Evolutionary conservation across 306 rosid species (phyloP).

Genomic region (Vachellia collinsii): DNA sequence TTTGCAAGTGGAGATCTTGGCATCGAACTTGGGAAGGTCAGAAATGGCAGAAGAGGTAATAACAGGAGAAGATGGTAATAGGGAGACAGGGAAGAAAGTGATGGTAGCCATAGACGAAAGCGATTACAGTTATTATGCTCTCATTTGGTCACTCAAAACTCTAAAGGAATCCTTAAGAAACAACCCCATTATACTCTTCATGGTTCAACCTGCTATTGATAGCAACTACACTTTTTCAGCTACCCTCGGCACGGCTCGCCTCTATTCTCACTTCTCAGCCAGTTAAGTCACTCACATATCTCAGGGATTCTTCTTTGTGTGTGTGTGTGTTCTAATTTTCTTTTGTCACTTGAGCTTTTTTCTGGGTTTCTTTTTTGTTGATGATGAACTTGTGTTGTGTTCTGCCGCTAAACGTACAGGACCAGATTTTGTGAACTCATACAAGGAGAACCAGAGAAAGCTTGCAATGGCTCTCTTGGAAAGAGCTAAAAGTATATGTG

Average conservation of each 20-base stretch:
- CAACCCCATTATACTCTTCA: conserved; percentile 45
- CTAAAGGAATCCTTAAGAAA: conserved; percentile 48
- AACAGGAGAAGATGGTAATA: conserved; percentile 22
- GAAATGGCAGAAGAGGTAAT: conserved; percentile 36
- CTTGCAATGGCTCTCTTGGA: conserved; percentile 45
- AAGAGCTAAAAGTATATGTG: conserved; percentile 56
- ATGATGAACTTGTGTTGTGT: background rate
- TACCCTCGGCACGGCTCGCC: conserved; percentile 50
- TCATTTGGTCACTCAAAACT: conserved; percentile 54
- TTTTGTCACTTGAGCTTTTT: background rate
- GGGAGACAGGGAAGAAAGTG: conserved; percentile 41
- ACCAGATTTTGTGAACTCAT: conserved; percentile 36
- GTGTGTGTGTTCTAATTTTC: background rate
- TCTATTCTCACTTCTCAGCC: conserved; percentile 39
- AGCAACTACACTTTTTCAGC: conserved; percentile 40
- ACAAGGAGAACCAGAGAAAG: conserved; percentile 49
- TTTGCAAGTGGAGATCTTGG: background rate
- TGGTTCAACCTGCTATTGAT: conserved; percentile 48
- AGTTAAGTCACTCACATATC: conserved; percentile 41
- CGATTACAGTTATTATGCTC: conserved; percentile 49
- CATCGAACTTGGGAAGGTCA: background rate
- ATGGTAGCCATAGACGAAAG: conserved; percentile 67
- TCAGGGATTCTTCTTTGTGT: background rate
- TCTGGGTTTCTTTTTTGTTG: background rate
- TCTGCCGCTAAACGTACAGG: conserved; percentile 27